Percentiles rank a stretch among this genome's conserved stretches.
phyloP scores from a whole-genome alignment of 305 asterid species.

The Plantago rigida region DNA sequence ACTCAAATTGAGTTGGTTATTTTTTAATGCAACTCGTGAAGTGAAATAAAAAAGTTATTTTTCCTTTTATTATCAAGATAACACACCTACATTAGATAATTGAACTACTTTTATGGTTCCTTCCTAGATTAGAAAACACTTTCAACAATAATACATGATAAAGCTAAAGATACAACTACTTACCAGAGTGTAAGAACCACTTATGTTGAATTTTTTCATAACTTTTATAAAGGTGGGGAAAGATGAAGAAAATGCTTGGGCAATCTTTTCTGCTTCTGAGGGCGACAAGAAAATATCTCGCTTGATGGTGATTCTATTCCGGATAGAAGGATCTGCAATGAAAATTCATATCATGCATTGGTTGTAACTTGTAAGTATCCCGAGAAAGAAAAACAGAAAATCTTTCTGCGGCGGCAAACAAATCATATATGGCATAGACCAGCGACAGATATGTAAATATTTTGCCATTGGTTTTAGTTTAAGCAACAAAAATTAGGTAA shows the following conservation, averaged over 20 bases:
- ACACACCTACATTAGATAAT: too few relatives aligned
- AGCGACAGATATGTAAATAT: too few relatives aligned
- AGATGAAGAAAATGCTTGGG: constrained; percentile 58
- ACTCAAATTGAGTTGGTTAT: too few relatives aligned
- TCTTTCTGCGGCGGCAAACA: too few relatives aligned
- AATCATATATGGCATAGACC: too few relatives aligned
- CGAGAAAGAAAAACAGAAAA: too few relatives aligned
- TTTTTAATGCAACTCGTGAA: too few relatives aligned
- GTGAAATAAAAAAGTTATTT: too few relatives aligned
- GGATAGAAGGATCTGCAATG: constrained; percentile 39
- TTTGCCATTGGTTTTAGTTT: too few relatives aligned
- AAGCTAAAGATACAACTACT: constrained; percentile 29
- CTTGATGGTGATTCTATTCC: constrained; percentile 29
- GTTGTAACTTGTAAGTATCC: neutral
- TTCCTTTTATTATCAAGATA: too few relatives aligned
- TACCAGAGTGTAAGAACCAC: constrained; percentile 92
- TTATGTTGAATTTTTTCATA: constrained; percentile 81
- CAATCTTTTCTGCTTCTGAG: constrained; percentile 68
- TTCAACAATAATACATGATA: constrained; percentile 9
- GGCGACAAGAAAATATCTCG: constrained; percentile 54
- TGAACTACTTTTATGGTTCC: too few relatives aligned
- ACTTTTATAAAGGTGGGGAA: constrained; percentile 65
- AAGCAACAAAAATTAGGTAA: too few relatives aligned
- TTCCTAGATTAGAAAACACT: neutral
- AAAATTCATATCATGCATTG: constrained; percentile 12